Conservation (phyloP, 352 stramenopile genomes). For the Globisporangium uncinulatum region DNA sequence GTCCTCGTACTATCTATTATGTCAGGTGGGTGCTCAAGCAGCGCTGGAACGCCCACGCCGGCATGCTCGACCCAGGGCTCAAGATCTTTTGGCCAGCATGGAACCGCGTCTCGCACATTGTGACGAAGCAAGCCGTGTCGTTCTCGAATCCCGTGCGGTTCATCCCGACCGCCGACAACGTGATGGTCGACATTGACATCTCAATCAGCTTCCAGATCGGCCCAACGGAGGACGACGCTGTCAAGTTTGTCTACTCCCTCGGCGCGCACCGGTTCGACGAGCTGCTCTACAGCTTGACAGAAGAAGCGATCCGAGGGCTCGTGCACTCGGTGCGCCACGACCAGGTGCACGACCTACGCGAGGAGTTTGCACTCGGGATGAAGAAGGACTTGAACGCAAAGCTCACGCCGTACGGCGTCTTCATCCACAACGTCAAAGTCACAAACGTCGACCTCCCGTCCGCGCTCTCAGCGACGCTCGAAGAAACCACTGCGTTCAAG, state of each 20-base stretch:
- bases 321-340: constrained; percentile 26
- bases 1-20: no score
- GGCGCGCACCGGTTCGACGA: constrained; percentile 45
- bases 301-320: constrained; percentile 48
- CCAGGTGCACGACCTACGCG: constrained; percentile 71
- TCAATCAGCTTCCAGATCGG: no score
- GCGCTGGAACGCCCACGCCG: constrained; percentile 75
- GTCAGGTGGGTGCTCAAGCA: constrained; percentile 73
- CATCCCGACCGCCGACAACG: constrained; percentile 80
- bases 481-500: constrained; percentile 84
- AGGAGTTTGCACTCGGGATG: constrained; percentile 40
- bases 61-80: constrained; percentile 74
- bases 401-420: constrained; percentile 59
- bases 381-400: constrained; percentile 81
- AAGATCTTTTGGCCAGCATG: constrained; percentile 75
- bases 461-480: constrained; percentile 57
- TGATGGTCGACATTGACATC: constrained; percentile 61
- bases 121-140: constrained; percentile 81
- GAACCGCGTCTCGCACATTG: constrained; percentile 82
- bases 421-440: constrained; percentile 82
- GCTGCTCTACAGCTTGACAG: constrained; percentile 71
- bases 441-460: constrained; percentile 72
- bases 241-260: no score
- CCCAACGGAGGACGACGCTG: no score
- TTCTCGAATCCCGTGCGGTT: constrained; percentile 69